phyloP scores from a whole-genome alignment of 2,329 filamentous ascomycete species.

The Thelonectria rubi region DNA sequence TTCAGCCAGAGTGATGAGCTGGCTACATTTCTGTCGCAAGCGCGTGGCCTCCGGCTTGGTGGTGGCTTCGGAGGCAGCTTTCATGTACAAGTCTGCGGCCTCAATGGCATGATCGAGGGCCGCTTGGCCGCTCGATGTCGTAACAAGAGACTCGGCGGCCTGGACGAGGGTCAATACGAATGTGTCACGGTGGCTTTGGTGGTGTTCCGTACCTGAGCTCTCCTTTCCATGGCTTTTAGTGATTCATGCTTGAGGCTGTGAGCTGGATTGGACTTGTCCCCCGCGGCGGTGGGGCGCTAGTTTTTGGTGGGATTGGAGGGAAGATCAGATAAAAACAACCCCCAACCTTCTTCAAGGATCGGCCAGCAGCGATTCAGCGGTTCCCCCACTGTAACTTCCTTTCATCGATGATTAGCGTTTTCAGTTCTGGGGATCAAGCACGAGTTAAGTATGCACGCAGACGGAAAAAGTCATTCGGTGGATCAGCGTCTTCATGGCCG shows the following conservation, averaged over 20 bases:
- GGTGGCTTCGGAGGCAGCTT: slow-evolving; percentile 71
- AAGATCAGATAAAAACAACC: slow-evolving; percentile 21
- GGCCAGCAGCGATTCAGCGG: neutral
- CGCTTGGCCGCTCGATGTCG: slow-evolving; percentile 54
- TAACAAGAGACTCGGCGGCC: slow-evolving; percentile 51
- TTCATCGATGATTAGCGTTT: neutral
- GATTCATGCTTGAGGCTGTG: slow-evolving; percentile 33
- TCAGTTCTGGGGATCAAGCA: neutral
- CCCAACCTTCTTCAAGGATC: slow-evolving; percentile 6
- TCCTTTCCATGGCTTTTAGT: slow-evolving; percentile 49
- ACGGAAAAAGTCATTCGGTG: neutral
- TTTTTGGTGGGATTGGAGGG: neutral
- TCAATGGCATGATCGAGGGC: slow-evolving; percentile 80
- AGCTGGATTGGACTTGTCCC: slow-evolving; percentile 1
- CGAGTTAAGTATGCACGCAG: neutral
- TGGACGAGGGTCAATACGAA: slow-evolving; percentile 27
- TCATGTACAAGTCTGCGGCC: slow-evolving; percentile 84
- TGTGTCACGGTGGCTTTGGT: neutral
- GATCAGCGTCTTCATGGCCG: neutral
- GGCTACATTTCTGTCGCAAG: slow-evolving; percentile 74
- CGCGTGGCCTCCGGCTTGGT: slow-evolving; percentile 69
- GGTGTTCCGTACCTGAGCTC: slow-evolving; percentile 45
- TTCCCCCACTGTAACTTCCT: slow-evolving; percentile 12
- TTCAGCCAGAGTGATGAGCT: slow-evolving; percentile 77
- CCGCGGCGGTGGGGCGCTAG: slow-evolving; percentile 17